Evolutionary conservation across 768 basidiomycete species (phyloP).

Genomic region (Mycena belliarum): DNA sequence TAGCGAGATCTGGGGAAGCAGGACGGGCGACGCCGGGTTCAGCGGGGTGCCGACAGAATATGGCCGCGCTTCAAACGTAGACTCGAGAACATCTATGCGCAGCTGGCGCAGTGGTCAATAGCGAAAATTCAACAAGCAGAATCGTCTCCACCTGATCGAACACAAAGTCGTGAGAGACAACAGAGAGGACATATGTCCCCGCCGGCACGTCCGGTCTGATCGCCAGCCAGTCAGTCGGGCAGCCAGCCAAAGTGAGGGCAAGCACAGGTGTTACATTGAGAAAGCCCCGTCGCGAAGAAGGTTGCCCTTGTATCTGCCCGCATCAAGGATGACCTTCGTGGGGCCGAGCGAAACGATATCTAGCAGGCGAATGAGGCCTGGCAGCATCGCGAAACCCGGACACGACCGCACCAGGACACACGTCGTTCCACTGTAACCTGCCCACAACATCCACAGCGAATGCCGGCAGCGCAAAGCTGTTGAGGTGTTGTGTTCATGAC

Average conservation of each 20-base stretch:
- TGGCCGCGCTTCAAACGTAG: conserved; percentile 53
- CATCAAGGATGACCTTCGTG: conserved; percentile 61
- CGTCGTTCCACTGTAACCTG: conserved; percentile 68
- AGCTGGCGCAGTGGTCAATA: conserved; percentile 43
- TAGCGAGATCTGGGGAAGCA: conserved; percentile 59
- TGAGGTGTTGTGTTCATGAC: conserved; percentile 19
- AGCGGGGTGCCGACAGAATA: conserved; percentile 71
- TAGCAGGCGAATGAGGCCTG: conserved; percentile 8
- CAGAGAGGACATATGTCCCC: conserved; percentile 71
- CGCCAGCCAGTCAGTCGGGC: not conserved
- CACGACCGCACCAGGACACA: conserved; percentile 55
- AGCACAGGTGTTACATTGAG: conserved; percentile 60
- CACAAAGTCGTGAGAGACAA: conserved; percentile 61
- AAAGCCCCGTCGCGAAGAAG: conserved; percentile 63
- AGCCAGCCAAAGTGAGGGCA: not conserved
- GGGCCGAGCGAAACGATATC: conserved; percentile 48
- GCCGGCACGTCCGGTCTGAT: conserved; percentile 64
- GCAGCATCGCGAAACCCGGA: not conserved
- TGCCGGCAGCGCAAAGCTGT: conserved; percentile 31
- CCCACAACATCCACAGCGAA: conserved; percentile 60
- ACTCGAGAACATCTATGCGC: conserved; percentile 62
- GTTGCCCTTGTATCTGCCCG: conserved; percentile 53
- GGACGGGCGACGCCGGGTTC: conserved; percentile 52
- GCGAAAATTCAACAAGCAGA: conserved; percentile 3
- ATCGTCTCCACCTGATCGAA: conserved; percentile 68